Conservation (phyloP, 116 monocot species). For the Papilionanthe hybrid region DNA sequence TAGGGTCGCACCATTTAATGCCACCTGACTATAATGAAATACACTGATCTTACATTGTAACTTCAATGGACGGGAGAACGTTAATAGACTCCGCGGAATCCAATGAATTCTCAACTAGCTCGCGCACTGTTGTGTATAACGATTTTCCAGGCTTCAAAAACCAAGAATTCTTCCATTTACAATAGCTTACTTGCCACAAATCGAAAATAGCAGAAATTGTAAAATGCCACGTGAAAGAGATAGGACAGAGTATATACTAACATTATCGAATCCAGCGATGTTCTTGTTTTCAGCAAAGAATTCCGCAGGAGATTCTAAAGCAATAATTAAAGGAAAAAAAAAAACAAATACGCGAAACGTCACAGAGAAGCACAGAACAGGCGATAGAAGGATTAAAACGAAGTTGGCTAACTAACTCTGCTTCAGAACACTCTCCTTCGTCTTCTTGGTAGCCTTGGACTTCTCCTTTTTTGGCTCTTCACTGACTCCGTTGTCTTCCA, state of each 20-base stretch:
- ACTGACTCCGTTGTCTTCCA: conserved; percentile 31
- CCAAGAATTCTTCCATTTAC: conserved; percentile 8
- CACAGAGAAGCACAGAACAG: neutral
- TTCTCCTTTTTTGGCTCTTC: conserved; percentile 39
- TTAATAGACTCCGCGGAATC: conserved; percentile 98
- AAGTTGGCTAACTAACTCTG: conserved; percentile 48
- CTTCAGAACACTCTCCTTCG: conserved; percentile 63
- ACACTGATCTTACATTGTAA: conserved; percentile 59
- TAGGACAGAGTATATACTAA: conserved; percentile 18
- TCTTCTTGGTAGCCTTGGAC: conserved; percentile 34
- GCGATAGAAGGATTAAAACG: neutral
- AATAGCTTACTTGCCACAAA: neutral
- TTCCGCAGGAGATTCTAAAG: conserved; percentile 91
- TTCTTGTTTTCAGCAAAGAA: conserved; percentile 99
- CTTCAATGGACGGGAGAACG: conserved; percentile 68
- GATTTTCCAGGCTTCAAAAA: conserved; percentile 82
- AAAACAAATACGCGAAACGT: neutral
- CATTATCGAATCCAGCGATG: conserved; percentile 98
- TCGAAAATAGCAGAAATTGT: neutral
- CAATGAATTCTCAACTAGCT: conserved; percentile 91
- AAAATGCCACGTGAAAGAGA: neutral
- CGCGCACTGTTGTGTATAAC: conserved; percentile 84
- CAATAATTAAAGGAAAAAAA: conserved; percentile 3
- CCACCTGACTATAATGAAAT: neutral
- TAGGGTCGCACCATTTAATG: neutral